A percentile compares a stretch with the other conserved stretches of the same genome.
Evolutionary conservation across 1,284 basidiomycete species (phyloP).

Genomic region (Pterulicium gracile): DNA sequence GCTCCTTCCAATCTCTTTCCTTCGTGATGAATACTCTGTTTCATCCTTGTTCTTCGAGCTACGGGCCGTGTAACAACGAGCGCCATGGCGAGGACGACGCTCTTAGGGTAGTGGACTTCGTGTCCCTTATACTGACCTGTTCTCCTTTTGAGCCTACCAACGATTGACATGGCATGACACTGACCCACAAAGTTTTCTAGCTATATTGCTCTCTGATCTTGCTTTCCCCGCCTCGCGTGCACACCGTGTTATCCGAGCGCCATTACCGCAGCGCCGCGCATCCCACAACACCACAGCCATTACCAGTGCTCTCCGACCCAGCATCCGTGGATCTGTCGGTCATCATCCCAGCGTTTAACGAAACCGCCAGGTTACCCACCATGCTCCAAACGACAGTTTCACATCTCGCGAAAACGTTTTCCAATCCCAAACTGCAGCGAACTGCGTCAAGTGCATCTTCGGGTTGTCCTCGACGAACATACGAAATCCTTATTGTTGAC

Average conservation of each 20-base stretch:
- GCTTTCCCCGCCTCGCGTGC: slow-evolving; percentile 58
- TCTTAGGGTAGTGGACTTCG: slow-evolving; percentile 32
- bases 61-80: slow-evolving; percentile 37
- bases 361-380: slow-evolving; percentile 62
- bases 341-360: slow-evolving; percentile 88
- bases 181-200: slow-evolving; percentile 26
- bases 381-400: slow-evolving; percentile 74
- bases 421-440: slow-evolving; percentile 13
- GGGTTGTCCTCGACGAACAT: slow-evolving; percentile 37
- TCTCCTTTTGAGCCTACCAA: slow-evolving; percentile 4
- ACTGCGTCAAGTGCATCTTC: background rate
- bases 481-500: slow-evolving; percentile 83
- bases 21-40: slow-evolving; percentile 50
- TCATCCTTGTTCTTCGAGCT: slow-evolving; percentile 90
- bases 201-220: slow-evolving; percentile 50
- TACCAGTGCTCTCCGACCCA: slow-evolving; percentile 43
- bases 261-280: slow-evolving; percentile 45
- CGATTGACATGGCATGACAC: slow-evolving; percentile 7
- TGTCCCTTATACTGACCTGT: slow-evolving; percentile 23
- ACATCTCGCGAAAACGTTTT: slow-evolving; percentile 30
- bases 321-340: slow-evolving; percentile 62
- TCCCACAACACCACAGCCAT: slow-evolving; percentile 34
- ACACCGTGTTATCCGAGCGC: slow-evolving; percentile 54
- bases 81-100: slow-evolving; percentile 60
- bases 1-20: slow-evolving; percentile 2